These are phyloP conservation scores for Cryptococcus sp. DNA, from an alignment of 1,284 basidiomycete genomes.

Conservation along the genomic window DNA sequence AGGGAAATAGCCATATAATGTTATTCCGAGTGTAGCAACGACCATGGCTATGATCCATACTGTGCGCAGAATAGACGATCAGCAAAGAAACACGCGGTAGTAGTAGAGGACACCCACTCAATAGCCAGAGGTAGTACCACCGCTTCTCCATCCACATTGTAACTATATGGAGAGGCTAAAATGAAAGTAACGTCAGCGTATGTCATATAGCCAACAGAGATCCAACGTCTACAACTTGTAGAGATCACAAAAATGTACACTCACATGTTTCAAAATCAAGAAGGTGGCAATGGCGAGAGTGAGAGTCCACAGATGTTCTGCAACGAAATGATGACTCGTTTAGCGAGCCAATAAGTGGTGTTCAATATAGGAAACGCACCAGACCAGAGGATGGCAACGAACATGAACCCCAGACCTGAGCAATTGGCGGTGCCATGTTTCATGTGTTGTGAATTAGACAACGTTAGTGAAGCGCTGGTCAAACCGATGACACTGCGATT, in stretches of 20 bases:
- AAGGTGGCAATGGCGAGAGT: slow-evolving; percentile 49
- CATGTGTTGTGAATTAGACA: slow-evolving; percentile 28
- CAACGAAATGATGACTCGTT: background rate
- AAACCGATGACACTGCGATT: slow-evolving; percentile 32
- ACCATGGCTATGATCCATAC: slow-evolving; percentile 43
- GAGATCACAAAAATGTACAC: background rate
- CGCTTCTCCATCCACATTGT: slow-evolving; percentile 47
- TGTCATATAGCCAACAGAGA: too few species aligned
- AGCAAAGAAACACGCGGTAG: background rate
- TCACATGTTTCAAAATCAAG: slow-evolving; percentile 51
- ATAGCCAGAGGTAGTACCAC: slow-evolving; percentile 44
- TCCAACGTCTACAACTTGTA: too few species aligned
- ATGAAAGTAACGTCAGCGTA: background rate
- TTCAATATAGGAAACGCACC: slow-evolving; percentile 25
- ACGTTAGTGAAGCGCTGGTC: slow-evolving; percentile 31
- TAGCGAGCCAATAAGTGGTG: background rate
- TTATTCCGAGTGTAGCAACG: slow-evolving; percentile 37
- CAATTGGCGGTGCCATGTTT: slow-evolving; percentile 35
- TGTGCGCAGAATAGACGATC: background rate
- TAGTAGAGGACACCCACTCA: slow-evolving; percentile 21
- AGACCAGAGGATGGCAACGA: slow-evolving; percentile 45
- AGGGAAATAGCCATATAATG: slow-evolving; percentile 45
- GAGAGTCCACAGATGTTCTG: slow-evolving; percentile 54
- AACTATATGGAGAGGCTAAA: slow-evolving; percentile 44
- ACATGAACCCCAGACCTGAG: slow-evolving; percentile 45